Evolutionary conservation across 2,329 filamentous ascomycete species (phyloP).

Genomic region (Talaromyces sp.): DNA sequence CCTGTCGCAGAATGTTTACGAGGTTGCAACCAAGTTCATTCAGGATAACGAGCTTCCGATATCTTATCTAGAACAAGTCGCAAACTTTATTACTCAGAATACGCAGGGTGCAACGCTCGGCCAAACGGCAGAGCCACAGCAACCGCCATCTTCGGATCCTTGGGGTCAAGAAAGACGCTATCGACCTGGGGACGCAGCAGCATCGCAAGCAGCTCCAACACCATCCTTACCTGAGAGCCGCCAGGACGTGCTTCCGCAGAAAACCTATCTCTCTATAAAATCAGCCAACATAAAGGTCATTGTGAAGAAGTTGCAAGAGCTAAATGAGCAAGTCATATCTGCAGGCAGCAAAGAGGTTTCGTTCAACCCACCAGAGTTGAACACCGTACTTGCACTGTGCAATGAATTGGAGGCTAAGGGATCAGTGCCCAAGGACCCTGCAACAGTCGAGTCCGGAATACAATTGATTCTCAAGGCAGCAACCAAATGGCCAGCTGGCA

Average conservation of each 20-base stretch:
- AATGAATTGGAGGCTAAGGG: slow-evolving; percentile 53
- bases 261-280: slow-evolving; percentile 70
- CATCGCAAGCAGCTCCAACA: slow-evolving; percentile 25
- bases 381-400: slow-evolving; percentile 57
- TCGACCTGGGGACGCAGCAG: slow-evolving; percentile 61
- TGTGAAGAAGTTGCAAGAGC: slow-evolving; percentile 67
- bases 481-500: slow-evolving; percentile 73
- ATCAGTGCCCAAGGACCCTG: slow-evolving; percentile 35
- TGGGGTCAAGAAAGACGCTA: slow-evolving; percentile 76
- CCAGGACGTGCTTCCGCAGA: slow-evolving; percentile 68
- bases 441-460: slow-evolving; percentile 50
- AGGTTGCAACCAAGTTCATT: slow-evolving; percentile 86
- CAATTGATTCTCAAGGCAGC: slow-evolving; percentile 66
- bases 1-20: slow-evolving; percentile 84
- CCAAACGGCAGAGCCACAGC: slow-evolving; percentile 45
- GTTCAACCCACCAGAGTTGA: slow-evolving; percentile 67
- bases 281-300: slow-evolving; percentile 66
- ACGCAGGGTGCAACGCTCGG: slow-evolving; percentile 83
- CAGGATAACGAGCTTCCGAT: slow-evolving; percentile 82
- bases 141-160: slow-evolving; percentile 55
- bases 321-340: slow-evolving; percentile 65
- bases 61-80: slow-evolving; percentile 83
- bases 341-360: slow-evolving; percentile 68
- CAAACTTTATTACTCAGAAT: slow-evolving; percentile 86
- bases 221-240: slow-evolving; percentile 22